Conservation (phyloP, 495 filamentous ascomycete genomes). For the Penicillium parvum region DNA sequence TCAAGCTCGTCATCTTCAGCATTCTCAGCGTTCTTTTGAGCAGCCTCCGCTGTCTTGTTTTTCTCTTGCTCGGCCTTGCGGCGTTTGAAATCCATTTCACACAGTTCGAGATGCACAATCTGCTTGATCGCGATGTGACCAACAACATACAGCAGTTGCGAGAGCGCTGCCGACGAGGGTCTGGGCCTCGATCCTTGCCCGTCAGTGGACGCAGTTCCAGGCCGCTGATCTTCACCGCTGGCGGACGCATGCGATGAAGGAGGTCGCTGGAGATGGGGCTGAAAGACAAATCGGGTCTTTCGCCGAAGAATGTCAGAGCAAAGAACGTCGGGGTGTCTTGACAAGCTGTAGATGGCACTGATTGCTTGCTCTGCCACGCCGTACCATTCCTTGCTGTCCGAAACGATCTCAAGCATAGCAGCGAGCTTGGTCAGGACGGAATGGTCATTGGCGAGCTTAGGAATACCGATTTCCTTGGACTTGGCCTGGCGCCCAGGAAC, state of each 20-base stretch:
- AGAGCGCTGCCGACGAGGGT: slow-evolving; percentile 63
- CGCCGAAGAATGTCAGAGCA: slow-evolving; percentile 88
- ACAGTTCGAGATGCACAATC: slow-evolving; percentile 98
- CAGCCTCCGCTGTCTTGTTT: slow-evolving; percentile 53
- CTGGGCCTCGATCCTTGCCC: slow-evolving; percentile 26
- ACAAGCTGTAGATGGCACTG: slow-evolving; percentile 89
- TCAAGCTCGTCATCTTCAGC: slow-evolving; percentile 76
- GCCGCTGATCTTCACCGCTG: slow-evolving; percentile 47
- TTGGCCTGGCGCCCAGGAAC: slow-evolving; percentile 78
- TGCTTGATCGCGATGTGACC: slow-evolving; percentile 98
- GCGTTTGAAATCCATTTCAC: slow-evolving; percentile 95
- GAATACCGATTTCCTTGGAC: slow-evolving; percentile 59
- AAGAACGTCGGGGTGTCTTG: slow-evolving; percentile 89
- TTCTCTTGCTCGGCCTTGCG: slow-evolving; percentile 94
- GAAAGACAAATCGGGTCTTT: slow-evolving; percentile 82
- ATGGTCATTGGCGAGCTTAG: slow-evolving; percentile 87
- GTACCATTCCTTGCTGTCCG: slow-evolving; percentile 92
- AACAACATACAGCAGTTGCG: slow-evolving; percentile 91
- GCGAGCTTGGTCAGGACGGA: slow-evolving; percentile 75
- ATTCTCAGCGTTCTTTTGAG: slow-evolving; percentile 46
- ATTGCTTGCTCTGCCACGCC: slow-evolving; percentile 97
- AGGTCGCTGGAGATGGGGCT: slow-evolving; percentile 32
- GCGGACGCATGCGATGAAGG: slow-evolving; percentile 26
- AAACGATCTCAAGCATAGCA: slow-evolving; percentile 75
- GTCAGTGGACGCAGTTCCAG: slow-evolving; percentile 33